Conservation (phyloP, 2,329 filamentous ascomycete species). For the Trichoderma breve region DNA sequence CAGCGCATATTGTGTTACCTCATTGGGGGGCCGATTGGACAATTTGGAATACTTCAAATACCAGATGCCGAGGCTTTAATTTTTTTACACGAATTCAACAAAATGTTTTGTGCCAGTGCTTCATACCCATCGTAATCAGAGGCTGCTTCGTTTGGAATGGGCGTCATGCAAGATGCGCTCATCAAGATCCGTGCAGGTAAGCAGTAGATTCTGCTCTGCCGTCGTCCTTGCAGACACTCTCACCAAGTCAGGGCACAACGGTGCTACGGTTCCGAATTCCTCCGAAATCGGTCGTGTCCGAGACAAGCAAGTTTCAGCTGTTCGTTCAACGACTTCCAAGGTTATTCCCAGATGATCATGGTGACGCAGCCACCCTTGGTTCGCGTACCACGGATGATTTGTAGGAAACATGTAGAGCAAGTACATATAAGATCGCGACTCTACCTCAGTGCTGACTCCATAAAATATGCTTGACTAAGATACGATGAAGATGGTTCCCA, state of each 20-base stretch:
- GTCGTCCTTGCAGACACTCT: neutral
- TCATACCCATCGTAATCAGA: neutral
- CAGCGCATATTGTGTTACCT: neutral
- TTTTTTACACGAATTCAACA: neutral
- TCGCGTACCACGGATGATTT: neutral
- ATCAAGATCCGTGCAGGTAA: neutral
- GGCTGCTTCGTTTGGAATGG: neutral
- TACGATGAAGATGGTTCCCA: neutral
- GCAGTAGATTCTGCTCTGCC: neutral
- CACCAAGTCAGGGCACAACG: neutral
- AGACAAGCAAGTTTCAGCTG: neutral
- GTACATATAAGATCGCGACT: neutral
- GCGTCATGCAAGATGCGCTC: neutral
- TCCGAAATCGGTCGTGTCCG: neutral
- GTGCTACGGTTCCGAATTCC: neutral
- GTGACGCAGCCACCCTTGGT: neutral
- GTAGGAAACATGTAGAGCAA: neutral
- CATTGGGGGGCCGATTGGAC: neutral
- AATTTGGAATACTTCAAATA: neutral
- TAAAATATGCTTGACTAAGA: neutral
- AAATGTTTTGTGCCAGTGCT: neutral
- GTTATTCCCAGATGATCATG: neutral
- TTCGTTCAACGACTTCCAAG: neutral
- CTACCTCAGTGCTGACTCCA: neutral
- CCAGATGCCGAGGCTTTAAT: neutral